Conservation (phyloP, 2,329 filamentous ascomycete species). For the Phaeomoniella chlamydospora region DNA sequence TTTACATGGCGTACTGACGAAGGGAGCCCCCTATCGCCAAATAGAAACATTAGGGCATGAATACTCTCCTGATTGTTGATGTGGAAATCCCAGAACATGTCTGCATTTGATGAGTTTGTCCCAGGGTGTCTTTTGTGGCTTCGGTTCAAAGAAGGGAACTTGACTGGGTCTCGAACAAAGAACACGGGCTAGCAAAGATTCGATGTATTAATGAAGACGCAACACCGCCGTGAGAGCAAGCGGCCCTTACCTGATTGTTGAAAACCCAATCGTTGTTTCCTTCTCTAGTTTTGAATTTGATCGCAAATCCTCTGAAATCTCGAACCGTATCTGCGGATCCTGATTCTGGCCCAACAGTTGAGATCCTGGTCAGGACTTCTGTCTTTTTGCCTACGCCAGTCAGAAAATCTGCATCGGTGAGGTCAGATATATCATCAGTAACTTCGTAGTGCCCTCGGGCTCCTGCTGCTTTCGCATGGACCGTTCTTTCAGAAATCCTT, state of each 20-base stretch:
- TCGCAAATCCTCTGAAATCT: conserved; percentile 33
- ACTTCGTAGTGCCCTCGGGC: conserved; percentile 46
- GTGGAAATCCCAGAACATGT: conserved; percentile 55
- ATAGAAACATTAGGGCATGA: conserved; percentile 52
- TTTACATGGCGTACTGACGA: conserved; percentile 54
- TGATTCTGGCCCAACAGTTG: conserved; percentile 29
- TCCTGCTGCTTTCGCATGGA: conserved; percentile 45
- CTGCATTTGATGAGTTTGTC: conserved; percentile 54
- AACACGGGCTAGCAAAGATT: conserved; percentile 20
- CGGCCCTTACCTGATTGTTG: conserved; percentile 15
- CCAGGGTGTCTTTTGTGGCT: conserved; percentile 62
- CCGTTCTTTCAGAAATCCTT: conserved; percentile 46
- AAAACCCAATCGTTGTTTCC: conserved; percentile 37
- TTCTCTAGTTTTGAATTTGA: conserved; percentile 38
- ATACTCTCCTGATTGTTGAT: conserved; percentile 47
- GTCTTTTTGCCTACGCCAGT: conserved; percentile 39
- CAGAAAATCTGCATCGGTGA: conserved; percentile 41
- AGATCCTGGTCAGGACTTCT: conserved; percentile 30
- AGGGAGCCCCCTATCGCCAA: conserved; percentile 52
- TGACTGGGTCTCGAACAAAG: conserved; percentile 28
- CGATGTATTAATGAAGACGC: not conserved
- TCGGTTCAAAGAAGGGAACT: conserved; percentile 35
- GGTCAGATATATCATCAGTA: conserved; percentile 42
- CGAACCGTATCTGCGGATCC: conserved; percentile 32
- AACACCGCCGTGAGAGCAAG: not conserved